These are phyloP conservation scores for Prunus armeniaca DNA, from an alignment of 306 rosid genomes.

Conservation along the genomic window DNA sequence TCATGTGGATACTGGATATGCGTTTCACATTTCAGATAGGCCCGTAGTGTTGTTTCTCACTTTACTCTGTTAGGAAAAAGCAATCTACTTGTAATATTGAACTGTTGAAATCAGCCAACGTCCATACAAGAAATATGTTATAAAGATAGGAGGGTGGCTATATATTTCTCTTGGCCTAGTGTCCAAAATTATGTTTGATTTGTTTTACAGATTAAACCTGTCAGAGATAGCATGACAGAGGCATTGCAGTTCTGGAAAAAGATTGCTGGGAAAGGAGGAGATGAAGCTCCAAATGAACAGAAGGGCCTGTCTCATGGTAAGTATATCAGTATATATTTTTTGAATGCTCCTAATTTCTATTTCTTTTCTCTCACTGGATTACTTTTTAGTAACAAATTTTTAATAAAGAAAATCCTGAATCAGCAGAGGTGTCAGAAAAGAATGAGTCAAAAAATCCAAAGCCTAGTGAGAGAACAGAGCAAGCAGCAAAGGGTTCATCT, in stretches of 20 bases:
- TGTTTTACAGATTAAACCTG: constrained; percentile 82
- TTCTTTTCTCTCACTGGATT: constrained; percentile 19
- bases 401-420: constrained; percentile 48
- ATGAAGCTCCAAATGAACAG: constrained; percentile 55
- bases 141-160: neutral
- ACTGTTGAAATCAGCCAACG: neutral
- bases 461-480: constrained; percentile 46
- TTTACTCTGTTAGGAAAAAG: neutral
- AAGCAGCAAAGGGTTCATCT: constrained; percentile 49
- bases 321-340: constrained; percentile 19
- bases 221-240: constrained; percentile 87
- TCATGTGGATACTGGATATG: neutral
- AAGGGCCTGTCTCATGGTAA: constrained; percentile 52
- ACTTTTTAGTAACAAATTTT: constrained; percentile 18
- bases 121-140: neutral
- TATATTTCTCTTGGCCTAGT: neutral
- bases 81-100: neutral
- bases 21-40: neutral
- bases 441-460: constrained; percentile 41
- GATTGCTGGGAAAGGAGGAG: constrained; percentile 64
- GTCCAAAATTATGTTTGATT: constrained; percentile 5
- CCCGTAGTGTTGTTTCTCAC: neutral
- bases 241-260: constrained; percentile 90
- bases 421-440: constrained; percentile 42
- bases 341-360: neutral